Percentiles rank a stretch among this genome's conserved stretches.
phyloP scores from a whole-genome alignment of 2,329 filamentous ascomycete genomes.

The Cadophora sp. region DNA sequence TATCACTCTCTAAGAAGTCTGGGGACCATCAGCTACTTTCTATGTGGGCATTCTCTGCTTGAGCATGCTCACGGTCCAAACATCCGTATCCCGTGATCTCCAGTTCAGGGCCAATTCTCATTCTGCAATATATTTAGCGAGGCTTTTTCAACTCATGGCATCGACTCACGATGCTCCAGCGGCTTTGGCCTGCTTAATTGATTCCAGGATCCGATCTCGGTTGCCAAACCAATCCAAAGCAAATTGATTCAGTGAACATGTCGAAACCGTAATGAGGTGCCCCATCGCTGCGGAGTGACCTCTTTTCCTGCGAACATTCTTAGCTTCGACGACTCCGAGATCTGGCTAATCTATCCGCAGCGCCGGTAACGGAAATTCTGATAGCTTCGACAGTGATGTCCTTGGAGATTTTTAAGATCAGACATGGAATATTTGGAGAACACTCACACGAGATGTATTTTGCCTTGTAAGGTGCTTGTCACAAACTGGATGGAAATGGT shows the following conservation, averaged over 20 bases:
- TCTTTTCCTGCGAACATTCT: too few species aligned
- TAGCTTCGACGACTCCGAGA: too few species aligned
- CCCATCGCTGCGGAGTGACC: neutral
- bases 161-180: slow-evolving; percentile 49
- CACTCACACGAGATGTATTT: neutral
- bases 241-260: neutral
- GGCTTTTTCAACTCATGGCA: neutral
- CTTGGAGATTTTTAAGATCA: too few species aligned
- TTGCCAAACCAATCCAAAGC: slow-evolving; percentile 58
- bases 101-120: slow-evolving; percentile 56
- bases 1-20: slow-evolving; percentile 49
- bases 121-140: slow-evolving; percentile 37
- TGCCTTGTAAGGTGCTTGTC: neutral
- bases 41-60: neutral
- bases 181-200: slow-evolving; percentile 59
- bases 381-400: too few species aligned
- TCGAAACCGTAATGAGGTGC: neutral
- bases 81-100: slow-evolving; percentile 56
- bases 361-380: too few species aligned
- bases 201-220: slow-evolving; percentile 61
- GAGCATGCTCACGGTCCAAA: slow-evolving; percentile 56
- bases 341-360: too few species aligned
- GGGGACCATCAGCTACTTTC: neutral
- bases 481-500: neutral
- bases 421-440: neutral